phyloP scores from a whole-genome alignment of 1,284 basidiomycete genomes.

The Trichosporon sp. region DNA sequence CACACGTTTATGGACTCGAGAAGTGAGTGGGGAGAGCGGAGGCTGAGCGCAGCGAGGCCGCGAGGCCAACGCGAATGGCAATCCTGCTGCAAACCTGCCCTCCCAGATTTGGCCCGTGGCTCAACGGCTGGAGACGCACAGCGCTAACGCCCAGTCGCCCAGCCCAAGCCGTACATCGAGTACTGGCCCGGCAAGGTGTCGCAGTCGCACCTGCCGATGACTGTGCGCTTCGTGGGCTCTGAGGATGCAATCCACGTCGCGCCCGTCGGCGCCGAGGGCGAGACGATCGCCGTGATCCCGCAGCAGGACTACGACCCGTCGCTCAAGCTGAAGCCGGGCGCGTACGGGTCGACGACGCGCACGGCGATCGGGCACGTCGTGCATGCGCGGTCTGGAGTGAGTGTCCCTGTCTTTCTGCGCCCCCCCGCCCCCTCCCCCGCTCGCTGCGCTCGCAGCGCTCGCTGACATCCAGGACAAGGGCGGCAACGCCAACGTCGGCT shows the following conservation, averaged over 20 bases:
- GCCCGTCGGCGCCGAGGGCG: not conserved
- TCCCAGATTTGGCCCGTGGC: too few species aligned
- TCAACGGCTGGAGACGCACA: too few species aligned
- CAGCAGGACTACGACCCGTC: constrained; percentile 18
- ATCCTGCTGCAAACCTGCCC: too few species aligned
- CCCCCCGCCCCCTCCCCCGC: not conserved
- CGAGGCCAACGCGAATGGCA: too few species aligned
- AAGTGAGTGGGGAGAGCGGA: not conserved
- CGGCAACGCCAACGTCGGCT: constrained; percentile 29
- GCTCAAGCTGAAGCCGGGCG: not conserved
- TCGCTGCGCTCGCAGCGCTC: too few species aligned
- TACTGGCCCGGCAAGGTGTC: constrained; percentile 21
- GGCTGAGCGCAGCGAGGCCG: not conserved
- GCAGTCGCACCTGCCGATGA: constrained; percentile 13
- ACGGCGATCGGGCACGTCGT: constrained; percentile 27
- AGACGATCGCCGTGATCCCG: constrained; percentile 1
- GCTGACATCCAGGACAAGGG: constrained; percentile 24
- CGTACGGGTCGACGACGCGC: constrained; percentile 20
- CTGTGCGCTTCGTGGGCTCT: constrained; percentile 15
- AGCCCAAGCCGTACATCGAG: constrained; percentile 20
- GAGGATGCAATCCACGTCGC: constrained; percentile 5
- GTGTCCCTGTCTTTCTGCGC: not conserved
- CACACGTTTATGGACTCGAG: constrained; percentile 11
- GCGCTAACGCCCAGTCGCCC: not conserved
- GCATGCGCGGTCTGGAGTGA: constrained; percentile 27